Evolutionary conservation across 257 asterid genomes (phyloP), one percentile per base, ranked within the genome.

Genomic region (Solanum pinnatisectum): DNA sequence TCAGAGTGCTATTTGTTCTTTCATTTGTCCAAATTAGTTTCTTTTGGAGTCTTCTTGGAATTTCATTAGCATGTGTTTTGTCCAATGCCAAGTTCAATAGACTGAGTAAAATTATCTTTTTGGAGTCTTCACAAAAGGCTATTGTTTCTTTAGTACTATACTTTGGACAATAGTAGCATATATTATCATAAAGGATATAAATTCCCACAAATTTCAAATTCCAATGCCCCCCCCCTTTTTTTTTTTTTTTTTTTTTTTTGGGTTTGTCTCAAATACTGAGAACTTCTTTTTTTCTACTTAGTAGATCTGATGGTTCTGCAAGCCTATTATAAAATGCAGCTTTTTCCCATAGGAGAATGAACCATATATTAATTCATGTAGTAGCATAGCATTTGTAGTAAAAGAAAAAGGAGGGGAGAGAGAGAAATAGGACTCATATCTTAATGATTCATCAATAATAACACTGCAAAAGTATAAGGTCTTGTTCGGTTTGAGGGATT

Each of bases 231-330:
- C 16, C 8, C 60, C 81, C 39, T 79, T 40, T 40, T 40, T 1
- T 59, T 25, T 25, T n/a, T 12, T 3, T 42, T 4, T 40, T 42
- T 37, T 44, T 42, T 42, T 27, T 3, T 79, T 14, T 13, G 16
- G 1, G 11, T 40, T 30, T 16, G 10, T 27, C n/a, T 81, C 27
- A 42, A 79, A 40, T 13, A 9, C 3, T 44, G 4, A 42, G 6
- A 27, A 77, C 14, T n/a, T 12, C 7, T 76, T 42, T 42, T 78
- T 42, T 78, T 42, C 65, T 42, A 15, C 90, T 56, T 40, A 87
- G 88, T 91, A 92, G 98, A 94, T 94, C 94, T 93, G 91, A 89
- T 90, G 90, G 87, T 89, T 90, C 93, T 94, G 93, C 92, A 85
- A 89, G 81, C 89, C 87, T 91, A 90, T 90, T 87, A 46, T 37